These are phyloP conservation scores for Xanthoconium separans DNA, from an alignment of 1,284 basidiomycete genomes.

Conservation along the genomic window DNA sequence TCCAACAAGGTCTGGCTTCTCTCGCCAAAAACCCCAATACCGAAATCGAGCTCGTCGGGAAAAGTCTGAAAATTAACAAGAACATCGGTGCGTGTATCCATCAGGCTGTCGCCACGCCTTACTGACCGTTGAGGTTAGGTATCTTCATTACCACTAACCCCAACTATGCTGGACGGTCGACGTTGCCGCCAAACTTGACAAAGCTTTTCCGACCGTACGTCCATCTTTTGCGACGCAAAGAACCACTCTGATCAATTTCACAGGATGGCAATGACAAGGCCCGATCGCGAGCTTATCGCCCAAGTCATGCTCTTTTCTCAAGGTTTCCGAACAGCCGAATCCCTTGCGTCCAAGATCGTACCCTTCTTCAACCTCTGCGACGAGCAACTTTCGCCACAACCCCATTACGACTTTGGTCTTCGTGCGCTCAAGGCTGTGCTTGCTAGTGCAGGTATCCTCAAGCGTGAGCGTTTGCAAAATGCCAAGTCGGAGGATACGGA, in stretches of 20 bases:
- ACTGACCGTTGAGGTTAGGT: constrained; percentile 41
- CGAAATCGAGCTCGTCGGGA: constrained; percentile 96
- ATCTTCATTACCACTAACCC: constrained; percentile 99
- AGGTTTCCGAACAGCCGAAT: constrained; percentile 97
- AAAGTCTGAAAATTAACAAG: constrained; percentile 88
- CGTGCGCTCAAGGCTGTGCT: constrained; percentile 97
- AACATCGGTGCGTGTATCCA: constrained; percentile 69
- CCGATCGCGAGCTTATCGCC: constrained; percentile 96
- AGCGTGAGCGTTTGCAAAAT: constrained; percentile 80
- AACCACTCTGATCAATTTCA: constrained; percentile 14
- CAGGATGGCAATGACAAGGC: constrained; percentile 99
- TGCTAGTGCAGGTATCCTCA: constrained; percentile 95
- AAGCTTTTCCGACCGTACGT: constrained; percentile 90
- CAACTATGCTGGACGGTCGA: constrained; percentile 97
- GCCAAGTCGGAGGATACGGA: constrained; percentile 45
- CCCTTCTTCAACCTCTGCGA: constrained; percentile 99
- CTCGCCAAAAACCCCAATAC: constrained; percentile 79
- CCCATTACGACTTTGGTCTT: constrained; percentile 99
- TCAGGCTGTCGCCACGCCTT: neutral
- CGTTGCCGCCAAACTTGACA: constrained; percentile 94
- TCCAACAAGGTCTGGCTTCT: constrained; percentile 90
- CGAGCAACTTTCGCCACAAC: constrained; percentile 95
- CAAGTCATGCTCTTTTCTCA: constrained; percentile 99
- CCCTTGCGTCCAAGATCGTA: constrained; percentile 94
- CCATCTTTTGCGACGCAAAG: neutral